Evolutionary conservation across 2,329 filamentous ascomycete species (phyloP).

Genomic region (Epichloe scottii): DNA sequence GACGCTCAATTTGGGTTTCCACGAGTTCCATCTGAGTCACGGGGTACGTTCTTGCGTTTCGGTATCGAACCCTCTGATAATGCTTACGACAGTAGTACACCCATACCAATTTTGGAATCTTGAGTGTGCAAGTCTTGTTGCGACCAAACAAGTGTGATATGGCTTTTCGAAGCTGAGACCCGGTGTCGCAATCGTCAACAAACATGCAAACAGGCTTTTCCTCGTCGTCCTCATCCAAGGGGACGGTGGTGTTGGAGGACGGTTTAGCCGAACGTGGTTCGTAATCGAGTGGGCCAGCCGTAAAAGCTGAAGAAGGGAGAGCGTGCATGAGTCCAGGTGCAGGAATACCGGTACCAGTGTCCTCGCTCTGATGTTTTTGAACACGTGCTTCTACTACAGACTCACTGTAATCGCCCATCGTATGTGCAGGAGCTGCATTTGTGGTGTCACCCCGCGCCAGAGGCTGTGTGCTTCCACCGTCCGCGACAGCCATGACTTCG

Average conservation of each 20-base stretch:
- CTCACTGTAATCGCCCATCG: neutral
- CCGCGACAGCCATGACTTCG: conserved; percentile 7
- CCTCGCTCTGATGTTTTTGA: neutral
- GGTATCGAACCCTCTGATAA: conserved; percentile 64
- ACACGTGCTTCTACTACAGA: neutral
- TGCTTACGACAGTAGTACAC: conserved; percentile 70
- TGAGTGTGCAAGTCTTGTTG: conserved; percentile 65
- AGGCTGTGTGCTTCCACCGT: neutral
- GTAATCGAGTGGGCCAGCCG: neutral
- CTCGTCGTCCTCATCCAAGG: conserved; percentile 8
- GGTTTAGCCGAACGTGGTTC: neutral
- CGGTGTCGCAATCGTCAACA: conserved; percentile 43
- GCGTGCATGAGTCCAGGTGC: neutral
- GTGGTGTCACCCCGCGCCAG: neutral
- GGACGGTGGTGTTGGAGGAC: neutral
- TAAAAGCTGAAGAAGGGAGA: neutral
- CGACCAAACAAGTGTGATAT: conserved; percentile 74
- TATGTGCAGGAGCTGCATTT: neutral
- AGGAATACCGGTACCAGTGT: neutral
- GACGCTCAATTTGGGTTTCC: conserved; percentile 45
- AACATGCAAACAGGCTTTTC: conserved; percentile 37
- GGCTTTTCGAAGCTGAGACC: conserved; percentile 55
- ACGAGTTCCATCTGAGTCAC: conserved; percentile 52
- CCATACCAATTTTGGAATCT: conserved; percentile 59
- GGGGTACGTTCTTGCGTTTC: conserved; percentile 49